These are phyloP conservation scores for Ceriops tagal DNA, from an alignment of 345 rosid species.

Conservation along the genomic window DNA sequence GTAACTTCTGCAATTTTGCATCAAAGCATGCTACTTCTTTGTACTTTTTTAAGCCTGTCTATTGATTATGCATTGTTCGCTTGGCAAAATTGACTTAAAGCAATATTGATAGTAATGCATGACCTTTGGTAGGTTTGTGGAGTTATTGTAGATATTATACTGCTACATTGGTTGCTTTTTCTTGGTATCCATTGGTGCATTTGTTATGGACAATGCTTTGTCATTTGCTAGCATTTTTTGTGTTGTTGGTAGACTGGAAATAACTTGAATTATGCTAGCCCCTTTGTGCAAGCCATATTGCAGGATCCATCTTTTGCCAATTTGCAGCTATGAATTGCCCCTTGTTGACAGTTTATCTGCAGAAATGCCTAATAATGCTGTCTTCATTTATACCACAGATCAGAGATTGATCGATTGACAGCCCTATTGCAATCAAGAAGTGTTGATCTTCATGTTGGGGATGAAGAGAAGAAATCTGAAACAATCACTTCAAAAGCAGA, in stretches of 20 bases:
- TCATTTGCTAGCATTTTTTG: too few species aligned
- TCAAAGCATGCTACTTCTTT: not conserved
- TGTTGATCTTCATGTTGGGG: conserved; percentile 37
- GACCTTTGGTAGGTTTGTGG: too few species aligned
- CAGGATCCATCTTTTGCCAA: too few species aligned
- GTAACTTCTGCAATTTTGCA: not conserved
- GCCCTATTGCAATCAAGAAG: conserved; percentile 61
- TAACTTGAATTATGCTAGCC: too few species aligned
- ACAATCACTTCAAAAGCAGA: conserved; percentile 26
- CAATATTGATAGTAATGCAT: not conserved
- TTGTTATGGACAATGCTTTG: too few species aligned
- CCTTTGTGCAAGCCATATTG: too few species aligned
- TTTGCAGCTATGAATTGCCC: too few species aligned
- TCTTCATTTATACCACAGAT: conserved; percentile 40
- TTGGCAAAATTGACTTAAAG: not conserved
- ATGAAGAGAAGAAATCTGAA: conserved; percentile 45
- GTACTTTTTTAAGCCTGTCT: not conserved
- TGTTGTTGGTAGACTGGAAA: too few species aligned
- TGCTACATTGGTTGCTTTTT: too few species aligned
- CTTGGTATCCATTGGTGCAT: too few species aligned
- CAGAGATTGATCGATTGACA: conserved; percentile 81
- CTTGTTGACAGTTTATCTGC: not conserved
- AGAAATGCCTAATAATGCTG: not conserved
- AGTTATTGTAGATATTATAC: too few species aligned
- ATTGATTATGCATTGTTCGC: not conserved